Conservation (phyloP, 305 asterid genomes). For the Fraxinus platypoda region DNA sequence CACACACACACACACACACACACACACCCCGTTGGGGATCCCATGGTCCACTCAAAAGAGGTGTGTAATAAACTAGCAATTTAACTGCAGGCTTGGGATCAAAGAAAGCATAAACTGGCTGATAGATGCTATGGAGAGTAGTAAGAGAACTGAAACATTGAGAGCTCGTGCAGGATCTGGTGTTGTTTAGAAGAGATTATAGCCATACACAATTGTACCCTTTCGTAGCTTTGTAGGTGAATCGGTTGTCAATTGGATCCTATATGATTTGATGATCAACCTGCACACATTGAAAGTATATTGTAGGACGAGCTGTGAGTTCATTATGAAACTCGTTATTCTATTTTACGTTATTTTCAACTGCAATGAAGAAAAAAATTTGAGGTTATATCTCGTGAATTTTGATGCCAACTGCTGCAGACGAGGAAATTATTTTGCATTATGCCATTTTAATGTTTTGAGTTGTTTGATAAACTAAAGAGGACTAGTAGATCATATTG, state of each 20-base stretch:
- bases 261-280: slow-evolving; percentile 17
- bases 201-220: slow-evolving; percentile 1
- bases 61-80: background rate
- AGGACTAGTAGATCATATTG: too few relatives aligned
- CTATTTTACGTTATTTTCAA: background rate
- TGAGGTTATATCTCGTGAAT: background rate
- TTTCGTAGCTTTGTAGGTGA: slow-evolving; percentile 23
- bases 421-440: background rate
- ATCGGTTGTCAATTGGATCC: slow-evolving; percentile 23
- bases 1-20: too few relatives aligned
- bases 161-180: slow-evolving; percentile 68
- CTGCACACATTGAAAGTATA: background rate
- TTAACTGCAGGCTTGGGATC: slow-evolving; percentile 53
- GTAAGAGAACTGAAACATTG: slow-evolving; percentile 79
- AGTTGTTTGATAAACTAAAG: too few relatives aligned
- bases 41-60: background rate
- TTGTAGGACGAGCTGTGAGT: background rate
- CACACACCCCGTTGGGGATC: too few relatives aligned
- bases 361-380: background rate
- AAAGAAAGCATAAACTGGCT: slow-evolving; percentile 97
- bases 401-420: slow-evolving; percentile 4
- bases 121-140: slow-evolving; percentile 87
- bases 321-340: slow-evolving; percentile 3
- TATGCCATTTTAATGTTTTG: background rate
- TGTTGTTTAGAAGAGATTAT: slow-evolving; percentile 35